A percentile compares a stretch with the other conserved stretches of the same genome.
Conservation (phyloP, 2,329 filamentous ascomycete genomes). For the Triangularia setosa region DNA sequence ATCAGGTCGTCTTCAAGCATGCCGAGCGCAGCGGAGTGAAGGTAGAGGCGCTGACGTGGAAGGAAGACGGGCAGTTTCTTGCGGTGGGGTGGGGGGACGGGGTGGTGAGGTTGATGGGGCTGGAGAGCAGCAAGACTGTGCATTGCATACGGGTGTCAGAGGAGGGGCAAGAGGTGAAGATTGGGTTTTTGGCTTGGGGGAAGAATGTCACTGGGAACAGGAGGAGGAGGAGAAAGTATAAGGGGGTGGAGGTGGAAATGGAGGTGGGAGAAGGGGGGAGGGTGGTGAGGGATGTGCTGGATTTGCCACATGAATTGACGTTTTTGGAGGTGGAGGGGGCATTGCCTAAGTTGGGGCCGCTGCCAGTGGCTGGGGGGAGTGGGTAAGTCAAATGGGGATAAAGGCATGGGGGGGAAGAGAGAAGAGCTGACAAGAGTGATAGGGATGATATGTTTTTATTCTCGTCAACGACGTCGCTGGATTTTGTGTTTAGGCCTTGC, state of each 20-base stretch:
- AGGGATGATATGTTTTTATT: slow-evolving; percentile 59
- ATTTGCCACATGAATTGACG: slow-evolving; percentile 69
- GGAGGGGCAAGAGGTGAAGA: slow-evolving; percentile 28
- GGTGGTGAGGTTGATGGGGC: slow-evolving; percentile 68
- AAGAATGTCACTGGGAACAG: slow-evolving; percentile 36
- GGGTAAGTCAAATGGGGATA: slow-evolving; percentile 35
- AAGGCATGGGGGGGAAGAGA: neutral
- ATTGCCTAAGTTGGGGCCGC: slow-evolving; percentile 69
- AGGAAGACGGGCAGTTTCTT: slow-evolving; percentile 68
- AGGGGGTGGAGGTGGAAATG: slow-evolving; percentile 18
- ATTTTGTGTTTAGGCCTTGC: slow-evolving; percentile 63
- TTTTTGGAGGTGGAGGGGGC: slow-evolving; percentile 73
- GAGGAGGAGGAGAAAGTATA: slow-evolving; percentile 12
- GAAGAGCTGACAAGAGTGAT: slow-evolving; percentile 21
- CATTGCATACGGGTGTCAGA: slow-evolving; percentile 61
- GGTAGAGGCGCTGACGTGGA: slow-evolving; percentile 57
- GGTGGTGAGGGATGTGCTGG: slow-evolving; percentile 28
- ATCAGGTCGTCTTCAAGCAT: slow-evolving; percentile 48
- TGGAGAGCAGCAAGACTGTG: slow-evolving; percentile 77
- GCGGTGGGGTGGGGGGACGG: slow-evolving; percentile 83
- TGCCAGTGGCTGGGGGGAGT: slow-evolving; percentile 61
- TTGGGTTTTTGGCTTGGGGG: slow-evolving; percentile 54
- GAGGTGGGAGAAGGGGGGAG: slow-evolving; percentile 15
- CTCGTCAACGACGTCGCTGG: slow-evolving; percentile 64
- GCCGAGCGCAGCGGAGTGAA: slow-evolving; percentile 38